These are phyloP conservation scores for Ceratocystis variospora DNA, from an alignment of 2,329 filamentous ascomycete genomes.

Conservation along the genomic window DNA sequence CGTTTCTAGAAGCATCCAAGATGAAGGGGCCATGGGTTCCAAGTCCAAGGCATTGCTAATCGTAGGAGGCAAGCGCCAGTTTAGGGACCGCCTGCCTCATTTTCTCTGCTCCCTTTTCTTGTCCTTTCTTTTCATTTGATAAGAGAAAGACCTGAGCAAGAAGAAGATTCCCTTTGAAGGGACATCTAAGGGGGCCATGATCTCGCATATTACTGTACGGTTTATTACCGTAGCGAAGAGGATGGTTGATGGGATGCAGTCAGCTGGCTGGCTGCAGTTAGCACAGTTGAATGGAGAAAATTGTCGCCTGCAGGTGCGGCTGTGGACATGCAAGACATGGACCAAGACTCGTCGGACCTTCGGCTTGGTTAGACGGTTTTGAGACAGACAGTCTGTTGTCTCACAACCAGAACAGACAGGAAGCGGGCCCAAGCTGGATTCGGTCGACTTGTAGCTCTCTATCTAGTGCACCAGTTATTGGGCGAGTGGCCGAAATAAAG, in stretches of 20 bases:
- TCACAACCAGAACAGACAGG: neutral
- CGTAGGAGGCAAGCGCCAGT: neutral
- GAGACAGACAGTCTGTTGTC: neutral
- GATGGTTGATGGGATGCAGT: neutral
- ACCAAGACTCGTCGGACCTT: neutral
- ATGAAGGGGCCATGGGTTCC: conserved; percentile 2
- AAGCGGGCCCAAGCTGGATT: neutral
- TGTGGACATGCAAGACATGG: neutral
- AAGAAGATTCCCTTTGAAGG: neutral
- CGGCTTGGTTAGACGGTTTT: neutral
- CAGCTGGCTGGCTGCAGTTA: neutral
- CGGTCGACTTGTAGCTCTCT: neutral
- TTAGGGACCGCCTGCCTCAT: neutral
- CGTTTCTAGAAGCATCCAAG: neutral
- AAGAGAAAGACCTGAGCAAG: neutral
- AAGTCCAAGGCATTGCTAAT: neutral
- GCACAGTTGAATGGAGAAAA: neutral
- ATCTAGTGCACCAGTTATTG: neutral
- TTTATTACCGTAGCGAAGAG: neutral
- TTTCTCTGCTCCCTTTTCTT: neutral
- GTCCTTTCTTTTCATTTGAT: neutral
- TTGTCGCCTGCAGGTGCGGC: neutral
- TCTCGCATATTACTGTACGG: neutral
- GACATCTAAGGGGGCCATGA: neutral
- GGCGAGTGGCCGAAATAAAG: neutral